These are phyloP conservation scores for Ascochyta fabae DNA, from an alignment of 2,329 filamentous ascomycete species.

Conservation along the genomic window DNA sequence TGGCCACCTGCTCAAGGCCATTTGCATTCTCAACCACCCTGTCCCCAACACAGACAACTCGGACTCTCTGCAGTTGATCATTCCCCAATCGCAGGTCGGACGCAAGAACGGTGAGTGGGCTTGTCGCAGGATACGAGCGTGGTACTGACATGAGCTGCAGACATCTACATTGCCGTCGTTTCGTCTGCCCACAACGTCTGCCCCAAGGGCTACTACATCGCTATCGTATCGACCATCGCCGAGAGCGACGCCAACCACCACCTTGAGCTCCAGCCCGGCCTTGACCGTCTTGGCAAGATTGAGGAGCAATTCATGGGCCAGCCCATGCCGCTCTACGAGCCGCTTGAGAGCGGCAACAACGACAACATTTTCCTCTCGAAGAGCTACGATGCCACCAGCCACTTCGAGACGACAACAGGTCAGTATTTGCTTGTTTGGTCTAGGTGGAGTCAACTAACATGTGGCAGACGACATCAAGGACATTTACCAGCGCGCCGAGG, in stretches of 20 bases:
- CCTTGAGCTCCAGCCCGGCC: constrained; percentile 88
- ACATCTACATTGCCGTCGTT: constrained; percentile 96
- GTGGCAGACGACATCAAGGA: constrained; percentile 87
- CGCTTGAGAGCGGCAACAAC: constrained; percentile 77
- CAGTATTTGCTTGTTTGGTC: constrained; percentile 26
- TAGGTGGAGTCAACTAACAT: constrained; percentile 17
- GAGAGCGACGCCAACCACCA: constrained; percentile 93
- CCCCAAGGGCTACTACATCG: constrained; percentile 98
- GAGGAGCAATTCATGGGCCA: constrained; percentile 97
- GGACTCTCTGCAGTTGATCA: constrained; percentile 94
- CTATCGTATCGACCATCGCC: constrained; percentile 96
- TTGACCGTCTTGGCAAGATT: constrained; percentile 89
- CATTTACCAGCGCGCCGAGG: constrained; percentile 83
- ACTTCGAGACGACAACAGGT: constrained; percentile 89
- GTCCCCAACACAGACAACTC: constrained; percentile 85
- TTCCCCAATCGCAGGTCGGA: constrained; percentile 95
- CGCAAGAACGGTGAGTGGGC: constrained; percentile 84
- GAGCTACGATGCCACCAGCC: constrained; percentile 96
- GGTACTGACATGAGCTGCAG: constrained; percentile 53
- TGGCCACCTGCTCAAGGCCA: constrained; percentile 91
- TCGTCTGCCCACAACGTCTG: constrained; percentile 97
- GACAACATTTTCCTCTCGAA: constrained; percentile 98
- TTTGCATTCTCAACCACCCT: constrained; percentile 96
- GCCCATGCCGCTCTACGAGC: constrained; percentile 93
- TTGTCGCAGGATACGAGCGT: background rate